Evolutionary conservation across 768 basidiomycete genomes (phyloP), one percentile per base, ranked within the genome.

Genomic region (Boletus rubescentipes): DNA sequence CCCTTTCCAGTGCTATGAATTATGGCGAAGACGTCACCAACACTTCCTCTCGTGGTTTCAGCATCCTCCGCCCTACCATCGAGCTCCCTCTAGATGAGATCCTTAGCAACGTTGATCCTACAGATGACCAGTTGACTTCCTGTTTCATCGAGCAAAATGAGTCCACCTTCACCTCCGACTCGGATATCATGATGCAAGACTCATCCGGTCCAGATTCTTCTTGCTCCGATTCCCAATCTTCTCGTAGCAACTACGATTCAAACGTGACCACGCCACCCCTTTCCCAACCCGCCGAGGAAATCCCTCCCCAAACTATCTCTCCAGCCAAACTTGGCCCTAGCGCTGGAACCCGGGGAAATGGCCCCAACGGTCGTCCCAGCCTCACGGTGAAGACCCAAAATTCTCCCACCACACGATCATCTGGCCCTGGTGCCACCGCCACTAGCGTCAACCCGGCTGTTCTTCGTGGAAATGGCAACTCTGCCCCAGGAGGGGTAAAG

Each of bases 11-110:
- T 57, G 68, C 78, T 50, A 80, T 86, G 81, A 88, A 83, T 63
- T 91, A 91, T 68, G 90, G 88, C 49, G 90, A 91, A 72, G 89
- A 84, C 44, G 76, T 85, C 62, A 80, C 73, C 63, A 72, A 75
- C 57, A 70, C 74, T 18, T 65, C 67, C 53, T 74, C 80, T 21
- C 79, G 83, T 52, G 72, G 77, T 32, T 80, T 90, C 63, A 79
- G 79, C 69, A 83, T 92, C 57, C 50, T 71, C 20, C 83, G 90
- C 11, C 91, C 90, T 0, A 92, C 91, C 39, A 91, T 92, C 64
- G 90, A 93, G 66, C 82, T 92, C 26, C 86, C 87, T 5, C 80
- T 93, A n/a, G 90, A 93, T 60, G 90, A 93, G 57, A 77, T 93
- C 54, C 79, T 93, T 55, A 65, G 61, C 51, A 71, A 26, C 44